These are phyloP conservation scores for Neocucurbitaria cava DNA, from an alignment of 2,329 filamentous ascomycete genomes.

Conservation along the genomic window DNA sequence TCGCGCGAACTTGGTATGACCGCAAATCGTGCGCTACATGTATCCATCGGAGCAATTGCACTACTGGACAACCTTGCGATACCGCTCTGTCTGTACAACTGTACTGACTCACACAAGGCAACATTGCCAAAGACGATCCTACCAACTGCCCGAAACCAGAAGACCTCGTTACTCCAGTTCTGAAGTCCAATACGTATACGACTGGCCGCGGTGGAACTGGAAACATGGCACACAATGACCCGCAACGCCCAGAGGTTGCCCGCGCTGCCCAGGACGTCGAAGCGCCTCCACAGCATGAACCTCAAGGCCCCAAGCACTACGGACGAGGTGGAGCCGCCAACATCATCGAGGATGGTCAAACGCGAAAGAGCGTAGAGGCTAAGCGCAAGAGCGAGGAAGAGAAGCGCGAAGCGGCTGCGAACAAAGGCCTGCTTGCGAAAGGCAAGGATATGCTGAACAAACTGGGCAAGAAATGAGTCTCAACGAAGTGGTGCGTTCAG, in stretches of 20 bases:
- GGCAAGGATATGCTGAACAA: conserved; percentile 60
- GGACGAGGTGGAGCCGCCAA: conserved; percentile 81
- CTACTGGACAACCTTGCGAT: background rate
- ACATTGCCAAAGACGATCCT: conserved; percentile 53
- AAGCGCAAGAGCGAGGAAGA: conserved; percentile 9
- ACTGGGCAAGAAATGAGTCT: conserved; percentile 48
- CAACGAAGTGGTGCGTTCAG: background rate
- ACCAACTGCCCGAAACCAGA: conserved; percentile 48
- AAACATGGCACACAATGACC: conserved; percentile 84
- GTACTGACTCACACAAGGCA: conserved; percentile 45
- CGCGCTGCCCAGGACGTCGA: conserved; percentile 84
- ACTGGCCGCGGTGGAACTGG: conserved; percentile 88
- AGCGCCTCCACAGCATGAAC: conserved; percentile 57
- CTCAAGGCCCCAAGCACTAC: conserved; percentile 68
- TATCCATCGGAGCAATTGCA: background rate
- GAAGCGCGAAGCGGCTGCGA: conserved; percentile 9
- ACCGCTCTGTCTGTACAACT: background rate
- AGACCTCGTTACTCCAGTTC: conserved; percentile 80
- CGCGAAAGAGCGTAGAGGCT: conserved; percentile 24
- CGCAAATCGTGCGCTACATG: background rate
- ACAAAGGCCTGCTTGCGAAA: conserved; percentile 57
- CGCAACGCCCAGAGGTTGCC: conserved; percentile 69
- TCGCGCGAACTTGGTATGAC: background rate
- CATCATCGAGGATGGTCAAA: conserved; percentile 49
- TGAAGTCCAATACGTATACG: conserved; percentile 85